Percentiles rank a stretch among this genome's conserved stretches.
Evolutionary conservation across 164 flowering plant genomes (phyloP).

Genomic region (Brasenia schreberi): DNA sequence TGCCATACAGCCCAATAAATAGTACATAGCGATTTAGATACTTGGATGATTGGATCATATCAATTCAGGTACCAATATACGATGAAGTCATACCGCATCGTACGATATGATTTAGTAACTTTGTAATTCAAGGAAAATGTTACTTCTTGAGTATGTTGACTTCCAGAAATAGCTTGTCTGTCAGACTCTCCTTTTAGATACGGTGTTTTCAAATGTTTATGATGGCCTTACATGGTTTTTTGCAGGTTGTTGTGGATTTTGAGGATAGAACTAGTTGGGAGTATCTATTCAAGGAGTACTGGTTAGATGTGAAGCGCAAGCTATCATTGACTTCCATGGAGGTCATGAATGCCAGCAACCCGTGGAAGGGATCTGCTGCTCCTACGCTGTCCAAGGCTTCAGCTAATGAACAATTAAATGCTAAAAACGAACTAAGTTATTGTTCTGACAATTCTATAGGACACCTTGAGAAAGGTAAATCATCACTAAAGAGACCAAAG

Average conservation of each 20-base stretch:
- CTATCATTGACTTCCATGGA: constrained; percentile 47
- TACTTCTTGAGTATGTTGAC: too few species aligned
- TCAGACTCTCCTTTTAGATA: too few species aligned
- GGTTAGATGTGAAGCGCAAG: constrained; percentile 49
- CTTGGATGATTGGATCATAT: too few species aligned
- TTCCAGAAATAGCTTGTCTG: too few species aligned
- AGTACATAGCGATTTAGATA: too few species aligned
- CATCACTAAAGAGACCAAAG: constrained; percentile 42
- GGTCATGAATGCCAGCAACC: constrained; percentile 48
- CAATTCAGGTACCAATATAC: too few species aligned
- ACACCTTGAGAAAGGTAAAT: constrained; percentile 23
- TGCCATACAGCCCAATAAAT: too few species aligned
- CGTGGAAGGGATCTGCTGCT: constrained; percentile 45
- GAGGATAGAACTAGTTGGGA: constrained; percentile 84
- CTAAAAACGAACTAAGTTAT: constrained; percentile 34
- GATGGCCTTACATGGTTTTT: background rate
- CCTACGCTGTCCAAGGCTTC: constrained; percentile 30
- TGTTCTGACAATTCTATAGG: constrained; percentile 42
- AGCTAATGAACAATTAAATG: constrained; percentile 33
- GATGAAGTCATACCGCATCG: too few species aligned
- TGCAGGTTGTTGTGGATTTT: constrained; percentile 62
- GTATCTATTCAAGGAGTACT: constrained; percentile 90
- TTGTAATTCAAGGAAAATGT: too few species aligned
- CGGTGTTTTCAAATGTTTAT: too few species aligned
- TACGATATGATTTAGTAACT: too few species aligned